Base-by-base conservation (phyloP, 1,139 yeast genomes). In the Suhomyces taliae region DNA sequence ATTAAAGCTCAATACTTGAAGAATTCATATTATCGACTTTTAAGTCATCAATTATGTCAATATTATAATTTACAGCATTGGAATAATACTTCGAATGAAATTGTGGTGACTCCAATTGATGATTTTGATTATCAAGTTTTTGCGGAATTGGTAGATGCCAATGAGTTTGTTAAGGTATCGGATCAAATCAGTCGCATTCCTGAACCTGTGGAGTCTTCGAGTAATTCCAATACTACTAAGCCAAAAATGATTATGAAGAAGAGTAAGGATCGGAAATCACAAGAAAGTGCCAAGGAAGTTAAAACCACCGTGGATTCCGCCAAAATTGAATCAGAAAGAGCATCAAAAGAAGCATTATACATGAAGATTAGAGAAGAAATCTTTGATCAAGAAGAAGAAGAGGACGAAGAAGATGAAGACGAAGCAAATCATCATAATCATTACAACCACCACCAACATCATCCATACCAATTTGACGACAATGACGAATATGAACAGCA, bases 21-120 rank as follows among this genome's bases (percentile, higher is more conserved):
- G 73, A 86, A 86, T 61, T 82, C 89, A 2, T 86, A 83, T 61
- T 83, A 81, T 55, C 66, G 91, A 53, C 66, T 86, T 36, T 64
- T 86, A 45, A 76, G 85, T 1, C 90, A 86, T 61, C 87, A 85
- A 52, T 66, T 85, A 32, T 87, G 90, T 12, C 86, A 83, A 36
- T 84, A 84, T 61, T 85, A 85, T 58, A 69, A 73, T 27, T 62
- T 86, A 46, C 60, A 58, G 43, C 72, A 67, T 46, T 59, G 63
- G 62, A 66, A 64, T 47, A 63, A 59, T 47, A 53, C 52, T n/a
- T 41, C 53, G 34, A 61, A 60, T 45, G 70, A 66, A 39, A 67
- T 67, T 8, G 52, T 63, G n/a, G 71, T 65, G 7, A 58, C 62
- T 8, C 57, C 61, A 8, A 46, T 47, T 11, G 54, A 52, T 3